Evolutionary conservation across 345 rosid species (phyloP), one percentile per base, ranked within the genome.

Genomic region (Acer saccharum): DNA sequence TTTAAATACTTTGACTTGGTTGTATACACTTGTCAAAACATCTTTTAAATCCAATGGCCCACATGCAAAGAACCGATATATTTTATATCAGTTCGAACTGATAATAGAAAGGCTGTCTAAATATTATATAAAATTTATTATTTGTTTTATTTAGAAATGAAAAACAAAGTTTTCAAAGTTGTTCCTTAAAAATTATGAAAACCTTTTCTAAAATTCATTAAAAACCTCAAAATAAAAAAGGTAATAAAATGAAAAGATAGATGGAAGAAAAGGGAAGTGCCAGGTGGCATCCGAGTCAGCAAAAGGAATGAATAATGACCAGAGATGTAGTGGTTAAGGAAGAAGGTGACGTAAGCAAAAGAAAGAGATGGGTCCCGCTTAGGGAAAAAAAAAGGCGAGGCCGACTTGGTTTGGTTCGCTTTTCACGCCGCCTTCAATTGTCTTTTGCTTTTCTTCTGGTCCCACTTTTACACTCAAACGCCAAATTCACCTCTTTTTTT

Each of bases 381-480:
- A 13, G 11, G 25, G 7, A 27, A 2, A 23, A 29, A 21, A 9
- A 52, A 58, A 32, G 62, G 13, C 16, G 0, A 7, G 21, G 73
- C 57, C 57, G 35, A 35, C 54, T 57, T 48, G 54, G 43, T 14
- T 7, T 25, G 25, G 76, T 70, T 71, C 77, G 83, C 82, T 71
- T 81, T 86, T 82, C 55, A 78, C 89, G 89, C 93, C 93, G 93
- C 81, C 90, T 84, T 85, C 84, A 69, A 57, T 76, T 81, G 88
- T 69, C 84, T 72, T 60, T 83, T 60, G 76, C 76, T 55, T 11
- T 29, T 23, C 54, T 20, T 23, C 54, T 20, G 64, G 77, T 7
- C 64, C 44, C 74, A 62, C 62, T n/a, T 65, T 69, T 14, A 21
- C 69, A 32, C 41, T 0, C 20, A 0, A 8, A 27, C 29, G 25